Base-by-base conservation (phyloP, 805 yeast genomes). In the Lipomyces mesembrius region DNA sequence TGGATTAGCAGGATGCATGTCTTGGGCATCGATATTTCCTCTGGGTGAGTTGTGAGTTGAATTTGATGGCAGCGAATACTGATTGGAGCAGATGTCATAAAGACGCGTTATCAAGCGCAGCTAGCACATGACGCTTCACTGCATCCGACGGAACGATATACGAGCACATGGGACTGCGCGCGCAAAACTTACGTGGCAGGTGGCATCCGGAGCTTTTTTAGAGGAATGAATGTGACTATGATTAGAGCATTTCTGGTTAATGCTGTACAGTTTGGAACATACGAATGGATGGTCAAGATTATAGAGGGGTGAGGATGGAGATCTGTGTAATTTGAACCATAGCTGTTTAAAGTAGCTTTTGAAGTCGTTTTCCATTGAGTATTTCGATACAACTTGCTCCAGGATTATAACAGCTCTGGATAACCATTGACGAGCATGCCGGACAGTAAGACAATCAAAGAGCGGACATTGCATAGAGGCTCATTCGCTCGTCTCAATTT, bases 11-110 rank as follows among this genome's bases (percentile, higher is more conserved):
- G 75, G 75, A n/a, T 69, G 72, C 46, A 43, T 70, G 39, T 68
- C 74, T 7, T 72, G 75, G 75, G 69, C 71, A 3, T 72, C 72
- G n/a, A 66, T 72, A 9, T 72, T 71, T 57, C 75, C 75, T 7
- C 58, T 72, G 3, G 67, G 67, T 61, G 60, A 14, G 57, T 61
- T 8, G 37, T 17, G 14, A 34, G 39, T 32, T 34, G 35, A 8
- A 17, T 25, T 14, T 6, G 22, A 12, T 34, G 20, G n/a, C 17
- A 12, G 22, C 29, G 8, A 35, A 12, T 35, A 32, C 52, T 29
- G 12, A 34, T 56, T 11, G 9, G 17, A 35, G 52, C 34, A 61
- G 75, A 72, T 55, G 73, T 70, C 39, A 59, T 72, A 37, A 72
- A 72, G 60, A 72, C 75, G 1, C 60, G 75, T 11, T 68, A 65